phyloP scores from a whole-genome alignment of 352 stramenopile species.

The Globisporangium okanoganense region DNA sequence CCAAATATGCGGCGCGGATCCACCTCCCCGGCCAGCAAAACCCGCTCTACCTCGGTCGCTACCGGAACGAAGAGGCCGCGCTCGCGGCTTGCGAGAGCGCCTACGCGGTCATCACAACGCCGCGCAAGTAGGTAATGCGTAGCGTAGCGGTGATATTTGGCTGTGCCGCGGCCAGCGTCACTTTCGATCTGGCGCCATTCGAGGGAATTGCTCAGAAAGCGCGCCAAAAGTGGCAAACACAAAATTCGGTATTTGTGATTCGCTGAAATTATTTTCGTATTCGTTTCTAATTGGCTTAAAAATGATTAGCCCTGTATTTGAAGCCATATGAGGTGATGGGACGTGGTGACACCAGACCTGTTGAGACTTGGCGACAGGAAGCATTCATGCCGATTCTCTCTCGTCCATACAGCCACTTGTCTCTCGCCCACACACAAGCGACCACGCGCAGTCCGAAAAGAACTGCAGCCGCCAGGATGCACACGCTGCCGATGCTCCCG shows the following conservation, averaged over 20 bases:
- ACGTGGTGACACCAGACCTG: no score
- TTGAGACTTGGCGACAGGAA: neutral
- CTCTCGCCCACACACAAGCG: no score
- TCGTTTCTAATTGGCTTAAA: neutral
- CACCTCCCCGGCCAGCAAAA: constrained; percentile 54
- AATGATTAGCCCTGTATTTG: neutral
- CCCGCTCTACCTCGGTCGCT: constrained; percentile 62
- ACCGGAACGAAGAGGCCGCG: constrained; percentile 58
- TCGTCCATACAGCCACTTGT: no score
- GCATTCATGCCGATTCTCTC: neutral
- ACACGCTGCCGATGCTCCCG: no score
- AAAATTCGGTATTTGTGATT: neutral
- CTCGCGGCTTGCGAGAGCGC: constrained; percentile 56
- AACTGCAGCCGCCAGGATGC: neutral
- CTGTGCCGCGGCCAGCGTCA: neutral
- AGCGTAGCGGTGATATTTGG: no score
- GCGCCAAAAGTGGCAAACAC: neutral
- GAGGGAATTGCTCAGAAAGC: neutral
- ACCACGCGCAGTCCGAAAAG: neutral
- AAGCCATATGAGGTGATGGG: neutral
- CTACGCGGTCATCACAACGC: constrained; percentile 49
- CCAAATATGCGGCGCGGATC: constrained; percentile 55
- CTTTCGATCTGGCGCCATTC: neutral
- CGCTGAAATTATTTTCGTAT: no score
- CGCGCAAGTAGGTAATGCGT: constrained; percentile 57